Percentiles rank a stretch among this genome's conserved stretches.
Evolutionary conservation across 768 basidiomycete genomes (phyloP).

Genomic region (Tremella fuciformis): DNA sequence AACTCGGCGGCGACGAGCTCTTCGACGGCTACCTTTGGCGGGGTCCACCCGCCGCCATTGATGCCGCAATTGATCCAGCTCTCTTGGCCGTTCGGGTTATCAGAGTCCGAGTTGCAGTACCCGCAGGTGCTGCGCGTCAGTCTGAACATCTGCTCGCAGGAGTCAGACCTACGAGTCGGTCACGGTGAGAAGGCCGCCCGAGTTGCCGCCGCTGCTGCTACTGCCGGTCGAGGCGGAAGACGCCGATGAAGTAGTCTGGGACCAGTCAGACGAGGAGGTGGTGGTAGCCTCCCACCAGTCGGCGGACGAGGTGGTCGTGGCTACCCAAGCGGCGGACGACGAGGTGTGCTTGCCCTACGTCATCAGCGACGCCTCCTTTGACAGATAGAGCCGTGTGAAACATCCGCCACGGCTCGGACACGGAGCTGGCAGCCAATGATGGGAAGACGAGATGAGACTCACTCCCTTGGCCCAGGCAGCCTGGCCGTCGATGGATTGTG

Average conservation of each 20-base stretch:
- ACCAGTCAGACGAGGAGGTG: neutral
- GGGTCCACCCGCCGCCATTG: conserved; percentile 64
- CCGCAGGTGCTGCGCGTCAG: conserved; percentile 36
- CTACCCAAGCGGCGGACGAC: no score
- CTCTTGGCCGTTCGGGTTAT: conserved; percentile 54
- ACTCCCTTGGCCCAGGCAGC: conserved; percentile 5
- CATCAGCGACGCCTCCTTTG: no score
- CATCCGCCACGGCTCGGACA: neutral
- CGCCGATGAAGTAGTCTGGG: conserved; percentile 1
- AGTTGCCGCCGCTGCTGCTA: conserved; percentile 6
- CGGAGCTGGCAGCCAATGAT: neutral
- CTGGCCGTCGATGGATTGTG: neutral
- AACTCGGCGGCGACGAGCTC: conserved; percentile 53
- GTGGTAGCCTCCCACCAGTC: neutral
- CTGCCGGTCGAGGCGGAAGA: conserved; percentile 4
- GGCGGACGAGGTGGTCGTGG: neutral
- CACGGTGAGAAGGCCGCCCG: conserved; percentile 16
- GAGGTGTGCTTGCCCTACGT: no score
- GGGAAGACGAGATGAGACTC: conserved; percentile 12
- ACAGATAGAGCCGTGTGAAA: no score
- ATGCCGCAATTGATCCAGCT: conserved; percentile 78
- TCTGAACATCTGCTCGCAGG: conserved; percentile 6
- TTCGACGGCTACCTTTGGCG: conserved; percentile 61
- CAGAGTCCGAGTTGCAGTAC: conserved; percentile 25
- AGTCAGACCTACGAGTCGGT: conserved; percentile 19